Percentiles rank a stretch among this genome's conserved stretches.
phyloP scores from a whole-genome alignment of 495 filamentous ascomycete species.

The Cryomyces antarcticus region DNA sequence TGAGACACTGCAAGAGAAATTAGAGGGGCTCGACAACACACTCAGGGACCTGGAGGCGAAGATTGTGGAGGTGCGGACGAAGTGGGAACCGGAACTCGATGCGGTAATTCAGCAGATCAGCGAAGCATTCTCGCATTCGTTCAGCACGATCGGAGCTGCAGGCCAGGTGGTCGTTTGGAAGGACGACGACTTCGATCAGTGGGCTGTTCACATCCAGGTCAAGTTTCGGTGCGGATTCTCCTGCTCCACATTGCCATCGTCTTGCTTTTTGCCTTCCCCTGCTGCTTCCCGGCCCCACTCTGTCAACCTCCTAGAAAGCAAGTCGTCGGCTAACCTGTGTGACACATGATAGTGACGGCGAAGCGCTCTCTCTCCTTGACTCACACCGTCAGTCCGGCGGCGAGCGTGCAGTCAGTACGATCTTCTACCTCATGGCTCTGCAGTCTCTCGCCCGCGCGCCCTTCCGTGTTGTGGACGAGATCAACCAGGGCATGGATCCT shows the following conservation, averaged over 20 bases:
- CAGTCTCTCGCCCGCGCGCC: constrained; percentile 84
- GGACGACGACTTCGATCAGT: constrained; percentile 68
- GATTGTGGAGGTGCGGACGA: constrained; percentile 34
- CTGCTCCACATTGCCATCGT: not conserved
- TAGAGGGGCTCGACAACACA: constrained; percentile 23
- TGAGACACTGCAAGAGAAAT: constrained; percentile 28
- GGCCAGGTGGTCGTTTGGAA: constrained; percentile 72
- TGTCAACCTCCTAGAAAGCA: not conserved
- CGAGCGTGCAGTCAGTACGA: constrained; percentile 88
- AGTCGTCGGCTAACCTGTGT: not conserved
- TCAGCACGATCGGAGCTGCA: constrained; percentile 85
- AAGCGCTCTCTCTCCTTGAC: constrained; percentile 64
- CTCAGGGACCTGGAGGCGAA: constrained; percentile 30
- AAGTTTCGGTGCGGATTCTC: constrained; percentile 53
- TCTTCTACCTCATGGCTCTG: constrained; percentile 98
- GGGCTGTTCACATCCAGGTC: constrained; percentile 85
- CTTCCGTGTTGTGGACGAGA: constrained; percentile 99
- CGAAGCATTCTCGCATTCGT: constrained; percentile 73
- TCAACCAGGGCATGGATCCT: constrained; percentile 99
- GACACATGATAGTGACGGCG: constrained; percentile 37
- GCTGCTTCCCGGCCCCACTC: not conserved
- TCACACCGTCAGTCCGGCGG: constrained; percentile 90
- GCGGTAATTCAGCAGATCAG: constrained; percentile 60
- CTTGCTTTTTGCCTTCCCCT: not conserved
- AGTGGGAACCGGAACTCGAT: constrained; percentile 78